Evolutionary conservation across 2,329 filamentous ascomycete species (phyloP).

Genomic region (Daldinia sp.): DNA sequence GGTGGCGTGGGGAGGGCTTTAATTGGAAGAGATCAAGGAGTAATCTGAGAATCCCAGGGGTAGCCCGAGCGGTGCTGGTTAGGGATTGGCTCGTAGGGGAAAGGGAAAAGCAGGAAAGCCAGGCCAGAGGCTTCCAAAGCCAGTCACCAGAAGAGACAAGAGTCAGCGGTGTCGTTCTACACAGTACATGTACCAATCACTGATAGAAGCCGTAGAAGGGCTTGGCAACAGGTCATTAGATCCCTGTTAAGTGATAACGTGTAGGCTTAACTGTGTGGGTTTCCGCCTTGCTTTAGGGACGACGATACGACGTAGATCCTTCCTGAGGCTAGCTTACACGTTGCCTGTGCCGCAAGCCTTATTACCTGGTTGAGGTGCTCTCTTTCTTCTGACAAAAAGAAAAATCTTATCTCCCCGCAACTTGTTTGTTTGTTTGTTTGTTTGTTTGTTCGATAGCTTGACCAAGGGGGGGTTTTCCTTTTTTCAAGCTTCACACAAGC

Average conservation of each 20-base stretch:
- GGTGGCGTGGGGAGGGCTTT: constrained; percentile 38
- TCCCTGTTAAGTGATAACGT: constrained; percentile 34
- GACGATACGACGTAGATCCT: constrained; percentile 34
- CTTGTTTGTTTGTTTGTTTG: constrained; percentile 31
- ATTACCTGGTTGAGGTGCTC: not conserved
- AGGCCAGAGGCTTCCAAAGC: not conserved
- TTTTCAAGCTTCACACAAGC: not conserved
- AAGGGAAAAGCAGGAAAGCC: not conserved
- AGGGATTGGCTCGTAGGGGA: constrained; percentile 29
- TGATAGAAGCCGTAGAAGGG: constrained; percentile 7
- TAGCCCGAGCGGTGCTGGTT: constrained; percentile 20
- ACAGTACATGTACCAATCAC: not conserved
- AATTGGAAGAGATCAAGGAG: constrained; percentile 38
- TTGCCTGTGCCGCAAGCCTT: constrained; percentile 15
- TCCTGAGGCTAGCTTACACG: constrained; percentile 27
- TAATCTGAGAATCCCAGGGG: constrained; percentile 41
- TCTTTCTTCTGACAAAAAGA: constrained; percentile 14
- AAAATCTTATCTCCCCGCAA: constrained; percentile 1
- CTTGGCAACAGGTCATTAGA: constrained; percentile 38
- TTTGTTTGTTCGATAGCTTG: constrained; percentile 7
- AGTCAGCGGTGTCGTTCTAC: constrained; percentile 7
- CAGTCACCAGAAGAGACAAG: constrained; percentile 1
- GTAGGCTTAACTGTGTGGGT: constrained; percentile 37
- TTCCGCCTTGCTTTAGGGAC: constrained; percentile 39
- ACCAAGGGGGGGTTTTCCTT: not conserved